Evolutionary conservation across 805 yeast species (phyloP).

Genomic region (Cyberlindnera euphorbiae): DNA sequence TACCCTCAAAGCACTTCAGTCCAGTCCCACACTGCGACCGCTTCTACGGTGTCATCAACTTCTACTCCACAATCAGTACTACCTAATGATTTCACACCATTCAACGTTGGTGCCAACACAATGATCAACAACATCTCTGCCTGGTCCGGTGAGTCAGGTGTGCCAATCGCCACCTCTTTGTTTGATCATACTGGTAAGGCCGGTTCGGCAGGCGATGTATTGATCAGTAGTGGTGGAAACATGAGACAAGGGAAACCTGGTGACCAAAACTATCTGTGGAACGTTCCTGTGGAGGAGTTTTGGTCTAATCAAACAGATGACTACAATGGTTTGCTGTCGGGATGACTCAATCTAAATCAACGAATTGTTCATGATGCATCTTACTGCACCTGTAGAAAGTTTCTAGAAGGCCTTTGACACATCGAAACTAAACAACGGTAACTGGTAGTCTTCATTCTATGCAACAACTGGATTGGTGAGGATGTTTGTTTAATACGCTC

Average conservation of each 20-base stretch:
- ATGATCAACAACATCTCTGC: constrained; percentile 59
- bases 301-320: constrained; percentile 47
- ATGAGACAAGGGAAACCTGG: constrained; percentile 4
- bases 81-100: constrained; percentile 20
- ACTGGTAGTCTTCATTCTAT: no score
- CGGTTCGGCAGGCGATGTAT: constrained; percentile 4
- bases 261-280: constrained; percentile 20
- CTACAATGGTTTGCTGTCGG: constrained; percentile 29
- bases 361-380: no score
- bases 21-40: constrained; percentile 5
- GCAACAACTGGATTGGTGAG: no score
- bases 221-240: constrained; percentile 2
- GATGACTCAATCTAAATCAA: neutral
- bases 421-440: no score
- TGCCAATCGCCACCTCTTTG: constrained; percentile 20
- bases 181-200: constrained; percentile 22
- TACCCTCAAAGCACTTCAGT: constrained; percentile 14
- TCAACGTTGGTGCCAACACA: constrained; percentile 44
- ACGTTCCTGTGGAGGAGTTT: constrained; percentile 39
- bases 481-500: no score
- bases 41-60: constrained; percentile 12
- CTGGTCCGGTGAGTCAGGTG: constrained; percentile 50
- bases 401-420: no score
- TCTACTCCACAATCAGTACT: constrained; percentile 15
- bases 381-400: no score